These are phyloP conservation scores for Condylostoma magnum DNA, from an alignment of 169 alveolate species.

Conservation along the genomic window DNA sequence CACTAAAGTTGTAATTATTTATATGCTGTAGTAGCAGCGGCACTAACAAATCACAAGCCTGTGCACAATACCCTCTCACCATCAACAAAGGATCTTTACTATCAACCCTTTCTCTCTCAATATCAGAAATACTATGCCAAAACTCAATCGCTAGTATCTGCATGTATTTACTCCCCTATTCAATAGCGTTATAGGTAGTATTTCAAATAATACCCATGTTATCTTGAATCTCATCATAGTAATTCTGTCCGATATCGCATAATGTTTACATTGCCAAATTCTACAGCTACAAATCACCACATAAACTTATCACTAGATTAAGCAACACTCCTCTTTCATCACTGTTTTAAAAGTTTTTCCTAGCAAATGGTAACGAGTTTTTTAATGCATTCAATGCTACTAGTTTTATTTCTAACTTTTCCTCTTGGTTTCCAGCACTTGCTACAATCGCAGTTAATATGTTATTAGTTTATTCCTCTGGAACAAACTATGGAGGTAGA, in stretches of 20 bases:
- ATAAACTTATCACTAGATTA: slow-evolving; percentile 15
- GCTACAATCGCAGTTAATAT: slow-evolving; percentile 37
- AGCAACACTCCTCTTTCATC: slow-evolving; percentile 39
- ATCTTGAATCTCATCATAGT: too few relatives aligned
- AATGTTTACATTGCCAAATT: too few relatives aligned
- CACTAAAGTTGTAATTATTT: slow-evolving; percentile 40
- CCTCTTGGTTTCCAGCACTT: not conserved
- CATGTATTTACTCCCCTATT: not conserved
- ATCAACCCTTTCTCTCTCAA: not conserved
- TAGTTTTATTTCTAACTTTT: slow-evolving; percentile 9
- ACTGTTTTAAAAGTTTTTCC: slow-evolving; percentile 31
- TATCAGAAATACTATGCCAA: slow-evolving; percentile 18
- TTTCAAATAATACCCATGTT: too few relatives aligned
- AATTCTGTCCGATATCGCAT: too few relatives aligned
- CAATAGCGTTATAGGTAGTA: slow-evolving; percentile 8
- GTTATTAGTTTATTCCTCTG: slow-evolving; percentile 32
- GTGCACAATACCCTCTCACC: not conserved
- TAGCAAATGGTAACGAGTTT: slow-evolving; percentile 45
- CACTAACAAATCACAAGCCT: not conserved
- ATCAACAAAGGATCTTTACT: not conserved
- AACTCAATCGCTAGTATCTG: not conserved
- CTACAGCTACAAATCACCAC: too few relatives aligned
- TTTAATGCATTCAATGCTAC: slow-evolving; percentile 42
- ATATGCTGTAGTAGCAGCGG: slow-evolving; percentile 30
- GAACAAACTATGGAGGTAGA: slow-evolving; percentile 38